Base-by-base conservation (phyloP, 2,329 filamentous ascomycete genomes). In the Cladophialophora psammophila region DNA sequence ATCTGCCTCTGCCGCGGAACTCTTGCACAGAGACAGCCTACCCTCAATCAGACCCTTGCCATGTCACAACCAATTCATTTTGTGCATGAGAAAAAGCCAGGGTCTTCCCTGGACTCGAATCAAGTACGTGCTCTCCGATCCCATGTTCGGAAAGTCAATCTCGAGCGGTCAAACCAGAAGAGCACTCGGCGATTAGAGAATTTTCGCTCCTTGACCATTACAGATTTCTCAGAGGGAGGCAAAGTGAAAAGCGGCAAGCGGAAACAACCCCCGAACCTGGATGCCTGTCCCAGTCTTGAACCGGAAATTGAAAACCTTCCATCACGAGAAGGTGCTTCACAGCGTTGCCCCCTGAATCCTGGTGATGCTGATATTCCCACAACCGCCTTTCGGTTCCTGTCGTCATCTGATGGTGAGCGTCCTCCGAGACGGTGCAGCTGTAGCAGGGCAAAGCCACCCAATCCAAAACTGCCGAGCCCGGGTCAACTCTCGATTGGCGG, bases 101-200 rank as follows among this genome's bases (percentile, higher is more conserved):
- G 64, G 5, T 63, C 64, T 31, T 50, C 64, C 18, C 36, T 66
- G 42, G 59, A 66, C 40, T 42, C 58, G 15, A 58, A 35, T 18
- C 64, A 66, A 59, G 50, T 63, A 32, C 64, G 64, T 50, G 64
- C 64, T 18, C 59, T 66, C 12, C 64, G 64, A 32, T 66, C 64
- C 18, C 64, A 66, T 13, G 64, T 66, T 20, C 58, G 64, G 54
- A 62, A 59, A 32, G 59, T 66, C 59, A 66, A 66, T 31, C 59
- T 66, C 5, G 64, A 66, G 35, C 63, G 64, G 26, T 53, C 54
- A 34, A 60, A 58, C 20, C 64, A 63, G 36, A 62, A 60, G n/a
- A 66, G 40, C 12, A 66, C 64, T 36, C 52, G 54, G n/a, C 64
- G 59, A 26, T 40, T 66, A 48, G 64, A 66, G 59, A 66, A 62